Percentiles rank a stretch among this genome's conserved stretches.
These are phyloP conservation scores for Rosa lucieae DNA, from an alignment of 306 rosid species.

Conservation along the genomic window DNA sequence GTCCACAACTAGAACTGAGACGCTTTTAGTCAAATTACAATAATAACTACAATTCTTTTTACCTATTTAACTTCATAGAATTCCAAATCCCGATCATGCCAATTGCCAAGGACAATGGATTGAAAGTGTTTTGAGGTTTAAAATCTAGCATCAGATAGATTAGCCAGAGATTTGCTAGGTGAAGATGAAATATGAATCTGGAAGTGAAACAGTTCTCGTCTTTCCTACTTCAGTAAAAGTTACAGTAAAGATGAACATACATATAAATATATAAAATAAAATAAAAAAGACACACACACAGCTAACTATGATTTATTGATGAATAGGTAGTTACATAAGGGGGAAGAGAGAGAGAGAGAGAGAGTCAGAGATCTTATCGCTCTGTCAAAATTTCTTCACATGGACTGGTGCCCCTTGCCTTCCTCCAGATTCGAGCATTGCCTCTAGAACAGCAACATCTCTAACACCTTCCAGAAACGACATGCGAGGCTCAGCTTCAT, in stretches of 20 bases:
- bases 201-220: neutral
- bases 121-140: neutral
- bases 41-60: neutral
- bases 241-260: too few relatives aligned
- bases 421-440: slow-evolving; percentile 91
- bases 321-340: neutral
- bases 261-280: too few relatives aligned
- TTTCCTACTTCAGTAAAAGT: neutral
- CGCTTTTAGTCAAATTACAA: too few relatives aligned
- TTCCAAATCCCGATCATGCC: neutral
- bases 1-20: too few relatives aligned
- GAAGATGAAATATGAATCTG: neutral
- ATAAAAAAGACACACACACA: neutral
- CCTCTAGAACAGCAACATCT: slow-evolving; percentile 89
- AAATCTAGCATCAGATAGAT: neutral
- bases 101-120: neutral
- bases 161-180: neutral
- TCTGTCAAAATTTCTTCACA: slow-evolving; percentile 65
- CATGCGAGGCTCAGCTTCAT: slow-evolving; percentile 67
- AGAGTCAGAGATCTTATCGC: slow-evolving; percentile 13
- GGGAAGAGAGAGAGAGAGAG: neutral
- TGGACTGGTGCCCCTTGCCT: slow-evolving; percentile 65
- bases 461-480: slow-evolving; percentile 86
- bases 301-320: neutral
- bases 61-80: neutral